Evolutionary conservation across 495 filamentous ascomycete species (phyloP), one percentile per base, ranked within the genome.

Genomic region (Lasiosphaeria hispida): DNA sequence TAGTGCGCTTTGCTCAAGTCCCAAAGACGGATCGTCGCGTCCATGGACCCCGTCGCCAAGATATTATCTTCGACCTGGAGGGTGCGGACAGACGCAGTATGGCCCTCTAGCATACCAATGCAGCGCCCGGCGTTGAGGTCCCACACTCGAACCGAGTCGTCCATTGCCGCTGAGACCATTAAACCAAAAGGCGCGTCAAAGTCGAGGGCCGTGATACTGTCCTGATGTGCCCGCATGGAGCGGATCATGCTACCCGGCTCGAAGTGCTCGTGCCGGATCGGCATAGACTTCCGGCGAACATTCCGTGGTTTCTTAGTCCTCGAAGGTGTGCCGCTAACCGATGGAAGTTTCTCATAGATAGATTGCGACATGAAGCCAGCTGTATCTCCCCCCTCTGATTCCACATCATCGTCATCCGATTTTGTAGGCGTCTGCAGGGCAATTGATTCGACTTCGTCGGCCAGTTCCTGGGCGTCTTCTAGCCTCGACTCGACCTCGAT

Each of bases 81-180:
- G 51, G 92, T 87, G 13, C 94, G 84, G 36, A 99, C 95, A 0
- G 94, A 96, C 14, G 92, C 92, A 37, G 95, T 89, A 65, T 99
- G 94, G 13, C 94, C 94, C 68, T 97, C 94, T 30, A 99, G 78
- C 42, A 90, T 66, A 11, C 94, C 94, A 34, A 92, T 87, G 72
- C 95, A 97, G 15, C 92, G 84, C 30, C 95, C 94, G 7, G 88
- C 85, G 67, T 90, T 96, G 57, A 99, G 79, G 72, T 99, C 95
- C 93, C 93, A 99, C 34, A 97, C 94, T 50, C 90, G 82, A n/a
- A 99, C 90, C 2, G 91, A 92, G 73, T 99, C 94, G 66, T 99
- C 95, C 66, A 97, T 75, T 2, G 94, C 91, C 2, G 95, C 87
- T n/a, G 91, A 92, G 13, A 97, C 87, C 86, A 97, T 85, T 8